Evolutionary conservation across 805 yeast genomes (phyloP), one percentile per base, ranked within the genome.

Genomic region (Myxozyma sirexii): DNA sequence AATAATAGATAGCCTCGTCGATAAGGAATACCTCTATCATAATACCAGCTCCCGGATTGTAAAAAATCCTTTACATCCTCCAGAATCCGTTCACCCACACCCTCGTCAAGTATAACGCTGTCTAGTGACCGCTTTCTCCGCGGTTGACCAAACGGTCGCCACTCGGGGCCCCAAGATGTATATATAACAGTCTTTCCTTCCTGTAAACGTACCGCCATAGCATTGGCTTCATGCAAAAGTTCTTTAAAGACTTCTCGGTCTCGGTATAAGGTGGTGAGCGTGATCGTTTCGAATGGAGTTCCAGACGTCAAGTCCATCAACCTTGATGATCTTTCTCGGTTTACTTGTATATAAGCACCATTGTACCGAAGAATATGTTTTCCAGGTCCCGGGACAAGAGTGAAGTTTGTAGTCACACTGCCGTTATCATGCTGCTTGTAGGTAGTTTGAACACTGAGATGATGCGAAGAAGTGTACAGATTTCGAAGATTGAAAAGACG

Each of bases 81-180:
- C 2, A 89, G 70, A 23, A 94, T 83, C 8, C 71, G 67, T 59
- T 87, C 88, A 61, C 84, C 84, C 52, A 94, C 79, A 1, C 89
- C 91, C 24, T 80, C 73, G 72, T 91, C 98, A 54, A 94, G 76
- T 26, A 94, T 85, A 15, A 94, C 99, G 6, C 96, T 88, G 3
- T 88, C 93, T 39, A 93, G 75, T 27, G 87, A 75, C 67, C 99
- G 80, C 75, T 93, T 93, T 68, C 85, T 86, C 63, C 97, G 81
- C 1, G 99, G 98, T 71, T 86, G 92, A 1, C 99, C 99, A 77
- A 94, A 94, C 3, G 96, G 96, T 69, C 98, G 80, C 99, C 99
- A 94, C 70, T 94, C 99, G 29, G 97, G 97, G 0, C 98, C 99
- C 90, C 94, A 93, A 10, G 97, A 88, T 3, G 97, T 90, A 73